Percentiles rank a stretch among this genome's conserved stretches.
These are phyloP conservation scores for Santalum album DNA, from an alignment of 164 flowering plant species.

Conservation along the genomic window DNA sequence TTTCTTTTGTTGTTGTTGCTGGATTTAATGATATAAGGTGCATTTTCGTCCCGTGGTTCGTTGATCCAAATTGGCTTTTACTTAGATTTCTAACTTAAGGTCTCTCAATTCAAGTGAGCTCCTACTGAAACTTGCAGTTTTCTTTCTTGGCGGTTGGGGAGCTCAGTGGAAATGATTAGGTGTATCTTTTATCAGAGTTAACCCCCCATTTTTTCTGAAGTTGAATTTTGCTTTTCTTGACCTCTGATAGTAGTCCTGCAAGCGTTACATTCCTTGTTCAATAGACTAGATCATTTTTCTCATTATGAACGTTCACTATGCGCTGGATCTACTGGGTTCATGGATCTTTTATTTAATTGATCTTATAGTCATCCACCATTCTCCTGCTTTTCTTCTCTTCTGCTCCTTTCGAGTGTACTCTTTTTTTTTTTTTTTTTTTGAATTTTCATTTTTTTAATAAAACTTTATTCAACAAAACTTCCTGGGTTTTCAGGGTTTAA, in stretches of 20 bases:
- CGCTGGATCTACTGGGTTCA: constrained; percentile 1
- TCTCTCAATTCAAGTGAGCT: constrained; percentile 4
- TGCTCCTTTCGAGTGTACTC: neutral
- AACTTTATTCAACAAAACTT: neutral
- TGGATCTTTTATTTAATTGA: constrained; percentile 16
- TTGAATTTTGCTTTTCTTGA: neutral
- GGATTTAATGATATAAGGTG: neutral
- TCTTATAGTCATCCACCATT: constrained; percentile 8
- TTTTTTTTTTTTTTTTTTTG: neutral
- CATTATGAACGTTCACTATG: neutral
- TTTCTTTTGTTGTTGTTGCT: too few relatives aligned
- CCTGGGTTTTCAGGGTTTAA: neutral
- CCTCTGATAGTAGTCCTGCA: neutral
- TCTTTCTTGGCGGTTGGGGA: neutral
- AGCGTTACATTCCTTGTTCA: neutral
- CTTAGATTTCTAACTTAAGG: neutral
- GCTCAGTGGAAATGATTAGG: constrained; percentile 1
- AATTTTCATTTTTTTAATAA: too few relatives aligned
- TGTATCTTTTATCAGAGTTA: neutral
- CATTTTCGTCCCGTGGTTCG: neutral
- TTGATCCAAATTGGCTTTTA: constrained; percentile 1
- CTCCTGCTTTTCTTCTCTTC: neutral
- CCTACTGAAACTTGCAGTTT: constrained; percentile 3
- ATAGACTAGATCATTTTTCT: too few relatives aligned
- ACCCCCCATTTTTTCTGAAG: constrained; percentile 3